Evolutionary conservation across 768 basidiomycete species (phyloP), one percentile per base, ranked within the genome.

Genomic region (Ramaria sp.): DNA sequence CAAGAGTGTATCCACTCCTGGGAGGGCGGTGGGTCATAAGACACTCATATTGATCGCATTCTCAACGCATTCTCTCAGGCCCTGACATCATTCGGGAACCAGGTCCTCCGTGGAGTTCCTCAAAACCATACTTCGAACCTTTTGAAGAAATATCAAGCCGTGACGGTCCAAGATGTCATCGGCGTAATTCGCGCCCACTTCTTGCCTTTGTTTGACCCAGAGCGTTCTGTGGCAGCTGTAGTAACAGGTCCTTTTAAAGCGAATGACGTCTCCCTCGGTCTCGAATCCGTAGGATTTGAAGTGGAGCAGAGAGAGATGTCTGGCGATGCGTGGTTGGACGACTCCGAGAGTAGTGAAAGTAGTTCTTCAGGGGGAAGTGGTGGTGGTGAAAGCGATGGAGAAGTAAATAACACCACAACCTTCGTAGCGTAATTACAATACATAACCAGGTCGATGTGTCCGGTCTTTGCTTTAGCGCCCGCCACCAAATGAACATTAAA

Each of bases 91-190:
- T 97, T 96, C 69, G 72, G 77, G 28, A 94, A 98, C 68, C 90
- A 96, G 71, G 88, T 84, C 0, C 73, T 99, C n/a, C 89, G 88
- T 63, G 86, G 83, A 30, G 78, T 97, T 9, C 70, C 83, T 5
- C 82, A 84, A 63, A 78, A 82, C 57, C 73, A 86, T 63, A 83
- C 86, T 61, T 72, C 87, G 24, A 77, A 84, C 51, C 75, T 92
- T n/a, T 73, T 95, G 43, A 78, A 83, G 60, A 80, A 82, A 63
- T 86, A 82, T 62, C 85, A 91, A 73, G 69, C 70, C n/a, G 78
- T 98, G 55, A 85, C 83, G 16, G 83, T 83, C 62, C 78, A 80
- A 5, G 83, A 96, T 57, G 83, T 97, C 50, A 65, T 92, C 15
- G 69, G 65, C 5, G 77, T 78, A 4, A 73, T 98, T 56, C 67